A percentile compares a stretch with the other conserved stretches of the same genome.
phyloP scores from a whole-genome alignment of 2,329 filamentous ascomycete species.

The Ascochyta rabiei region DNA sequence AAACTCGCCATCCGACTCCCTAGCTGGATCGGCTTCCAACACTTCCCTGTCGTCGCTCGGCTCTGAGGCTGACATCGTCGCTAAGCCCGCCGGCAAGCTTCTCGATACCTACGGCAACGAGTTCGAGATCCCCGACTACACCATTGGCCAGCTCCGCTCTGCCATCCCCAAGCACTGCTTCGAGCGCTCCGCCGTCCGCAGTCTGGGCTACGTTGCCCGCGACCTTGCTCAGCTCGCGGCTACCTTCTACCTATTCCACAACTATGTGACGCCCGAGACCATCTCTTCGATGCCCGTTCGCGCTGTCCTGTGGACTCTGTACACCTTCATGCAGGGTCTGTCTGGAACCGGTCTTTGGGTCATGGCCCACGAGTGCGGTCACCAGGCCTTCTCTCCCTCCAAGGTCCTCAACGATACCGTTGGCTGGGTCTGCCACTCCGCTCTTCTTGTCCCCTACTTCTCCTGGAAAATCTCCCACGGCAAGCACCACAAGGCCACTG shows the following conservation, averaged over 20 bases:
- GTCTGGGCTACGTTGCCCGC: slow-evolving; percentile 82
- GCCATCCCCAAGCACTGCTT: slow-evolving; percentile 98
- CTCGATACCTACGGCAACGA: slow-evolving; percentile 93
- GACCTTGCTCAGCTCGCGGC: slow-evolving; percentile 74
- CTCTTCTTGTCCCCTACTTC: slow-evolving; percentile 93
- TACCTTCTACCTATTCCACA: slow-evolving; percentile 89
- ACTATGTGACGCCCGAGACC: slow-evolving; percentile 83
- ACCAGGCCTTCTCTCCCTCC: slow-evolving; percentile 94
- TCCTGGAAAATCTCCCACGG: slow-evolving; percentile 99
- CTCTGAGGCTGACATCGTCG: slow-evolving; percentile 62
- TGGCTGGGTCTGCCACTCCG: slow-evolving; percentile 88
- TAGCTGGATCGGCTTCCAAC: slow-evolving; percentile 72
- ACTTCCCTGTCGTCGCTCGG: slow-evolving; percentile 92
- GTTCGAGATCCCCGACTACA: slow-evolving; percentile 92
- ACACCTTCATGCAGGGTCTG: slow-evolving; percentile 85
- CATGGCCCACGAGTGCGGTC: slow-evolving; percentile 95
- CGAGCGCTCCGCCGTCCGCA: slow-evolving; percentile 77
- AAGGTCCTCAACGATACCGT: slow-evolving; percentile 89
- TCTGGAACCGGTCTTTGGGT: slow-evolving; percentile 96
- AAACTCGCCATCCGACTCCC: slow-evolving; percentile 65
- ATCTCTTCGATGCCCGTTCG: slow-evolving; percentile 74
- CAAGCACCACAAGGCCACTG: slow-evolving; percentile 99
- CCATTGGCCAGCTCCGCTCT: slow-evolving; percentile 95
- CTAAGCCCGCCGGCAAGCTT: slow-evolving; percentile 66
- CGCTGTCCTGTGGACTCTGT: slow-evolving; percentile 67